phyloP scores from a whole-genome alignment of 2,329 filamentous ascomycete genomes.

The Nemania sp. region DNA sequence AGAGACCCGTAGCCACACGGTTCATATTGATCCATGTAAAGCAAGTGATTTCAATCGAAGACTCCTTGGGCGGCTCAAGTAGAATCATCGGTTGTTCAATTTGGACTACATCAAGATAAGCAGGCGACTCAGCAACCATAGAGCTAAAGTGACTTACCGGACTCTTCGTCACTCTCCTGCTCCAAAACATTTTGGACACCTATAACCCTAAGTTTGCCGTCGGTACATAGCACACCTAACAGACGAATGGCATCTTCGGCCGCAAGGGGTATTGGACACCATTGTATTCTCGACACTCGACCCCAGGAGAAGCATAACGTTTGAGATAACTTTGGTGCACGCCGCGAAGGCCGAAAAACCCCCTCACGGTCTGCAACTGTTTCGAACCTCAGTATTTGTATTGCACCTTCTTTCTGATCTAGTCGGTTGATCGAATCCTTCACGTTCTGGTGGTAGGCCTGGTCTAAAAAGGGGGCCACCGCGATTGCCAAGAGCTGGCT shows the following conservation, averaged over 20 bases:
- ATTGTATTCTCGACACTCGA: conserved; percentile 54
- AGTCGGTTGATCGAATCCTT: conserved; percentile 44
- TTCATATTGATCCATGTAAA: conserved; percentile 62
- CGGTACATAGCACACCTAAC: conserved; percentile 55
- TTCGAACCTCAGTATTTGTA: conserved; percentile 59
- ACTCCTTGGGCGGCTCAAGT: conserved; percentile 52
- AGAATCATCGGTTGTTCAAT: conserved; percentile 50
- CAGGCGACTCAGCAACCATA: not conserved
- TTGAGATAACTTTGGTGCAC: conserved; percentile 46
- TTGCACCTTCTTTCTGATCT: conserved; percentile 49
- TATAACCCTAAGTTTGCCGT: conserved; percentile 56
- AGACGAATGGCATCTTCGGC: conserved; percentile 43
- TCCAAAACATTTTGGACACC: conserved; percentile 43
- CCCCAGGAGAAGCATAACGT: conserved; percentile 57
- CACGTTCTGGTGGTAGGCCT: conserved; percentile 49
- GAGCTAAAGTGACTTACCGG: conserved; percentile 45
- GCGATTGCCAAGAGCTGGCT: conserved; percentile 58
- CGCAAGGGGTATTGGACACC: conserved; percentile 53
- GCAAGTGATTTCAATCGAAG: conserved; percentile 54
- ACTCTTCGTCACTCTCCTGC: conserved; percentile 39
- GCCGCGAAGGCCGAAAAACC: conserved; percentile 42
- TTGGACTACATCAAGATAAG: conserved; percentile 47
- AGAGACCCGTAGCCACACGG: conserved; percentile 59
- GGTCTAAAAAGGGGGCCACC: conserved; percentile 55
- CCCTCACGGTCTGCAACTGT: conserved; percentile 39